Evolutionary conservation across 495 filamentous ascomycete species (phyloP), one percentile per base, ranked within the genome.

Genomic region (Cudoniella acicularis): DNA sequence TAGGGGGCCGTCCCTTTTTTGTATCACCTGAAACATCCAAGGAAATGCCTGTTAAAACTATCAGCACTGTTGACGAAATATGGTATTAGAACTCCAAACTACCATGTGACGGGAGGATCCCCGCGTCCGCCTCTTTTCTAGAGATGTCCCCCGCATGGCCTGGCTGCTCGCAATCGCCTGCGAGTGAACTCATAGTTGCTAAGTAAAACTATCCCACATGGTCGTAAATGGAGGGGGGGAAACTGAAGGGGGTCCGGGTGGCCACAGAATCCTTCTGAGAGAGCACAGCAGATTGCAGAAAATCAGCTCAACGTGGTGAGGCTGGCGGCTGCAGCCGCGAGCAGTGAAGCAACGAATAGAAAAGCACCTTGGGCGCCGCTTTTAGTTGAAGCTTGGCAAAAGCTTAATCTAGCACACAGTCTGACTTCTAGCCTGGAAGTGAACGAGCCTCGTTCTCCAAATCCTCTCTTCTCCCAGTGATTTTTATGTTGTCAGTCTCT

Each of bases 41-140:
- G 25, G 71, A 70, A 60, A 75, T 68, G 50, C 70, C 61, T 64
- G 26, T 40, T 1, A 6, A 40, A 30, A n/a, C 25, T n/a, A 16
- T 23, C n/a, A 52, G 40, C 23, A 3, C 25, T 47, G n/a, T 2
- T 26, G 26, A 24, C 8, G n/a, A 26, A 21, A 41, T 20, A 8
- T 13, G 13, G 27, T 49, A 11, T 13, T 43, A 42, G 24, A 21
- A 16, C 46, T 20, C 22, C 10, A 24, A 20, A 43, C 48, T 61
- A 62, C 63, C 68, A 64, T 71, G 71, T 17, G 73, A 73, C 40
- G 72, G 71, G 16, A 73, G 49, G 24, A 72, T 71, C n/a, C 71
- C 69, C 18, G 53, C 58, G 10, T 62, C 47, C 27, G 61, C 60
- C 46, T 72, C 65, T 52, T 69, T 62, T 17, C 45, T 53, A 10